Evolutionary conservation across 345 rosid genomes (phyloP).

Genomic region (Aquilaria yunnanensis): DNA sequence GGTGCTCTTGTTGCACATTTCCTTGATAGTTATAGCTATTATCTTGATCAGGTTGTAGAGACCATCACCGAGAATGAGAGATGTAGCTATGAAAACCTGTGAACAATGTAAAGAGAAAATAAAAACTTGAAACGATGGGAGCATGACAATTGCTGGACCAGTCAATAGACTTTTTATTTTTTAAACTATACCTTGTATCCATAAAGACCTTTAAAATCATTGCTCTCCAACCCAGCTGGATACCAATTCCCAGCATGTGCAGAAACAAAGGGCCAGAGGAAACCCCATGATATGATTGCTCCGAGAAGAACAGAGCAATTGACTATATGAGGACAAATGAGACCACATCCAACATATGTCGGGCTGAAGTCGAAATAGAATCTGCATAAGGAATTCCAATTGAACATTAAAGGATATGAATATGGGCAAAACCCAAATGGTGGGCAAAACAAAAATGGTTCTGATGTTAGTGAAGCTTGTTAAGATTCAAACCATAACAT

Average conservation of each 20-base stretch:
- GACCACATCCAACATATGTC: conserved; percentile 95
- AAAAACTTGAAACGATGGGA: neutral
- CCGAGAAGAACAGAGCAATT: conserved; percentile 88
- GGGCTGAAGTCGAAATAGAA: conserved; percentile 94
- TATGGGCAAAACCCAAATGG: neutral
- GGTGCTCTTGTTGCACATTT: conserved; percentile 49
- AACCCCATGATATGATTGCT: conserved; percentile 89
- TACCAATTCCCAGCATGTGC: conserved; percentile 81
- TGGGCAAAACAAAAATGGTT: no score
- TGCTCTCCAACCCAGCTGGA: conserved; percentile 69
- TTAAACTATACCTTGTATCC: conserved; percentile 62
- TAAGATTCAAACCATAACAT: no score
- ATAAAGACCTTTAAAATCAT: conserved; percentile 89
- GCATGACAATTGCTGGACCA: no score
- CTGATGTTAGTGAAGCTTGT: no score
- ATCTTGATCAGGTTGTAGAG: conserved; percentile 86
- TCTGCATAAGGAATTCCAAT: conserved; percentile 32
- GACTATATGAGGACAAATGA: conserved; percentile 91
- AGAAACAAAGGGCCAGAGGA: conserved; percentile 83
- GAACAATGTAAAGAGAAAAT: conserved; percentile 4
- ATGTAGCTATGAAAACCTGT: conserved; percentile 85
- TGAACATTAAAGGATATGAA: neutral
- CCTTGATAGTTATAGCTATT: conserved; percentile 51
- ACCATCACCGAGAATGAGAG: conserved; percentile 91
- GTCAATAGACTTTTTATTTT: no score